A percentile compares a stretch with the other conserved stretches of the same genome.
phyloP scores from a whole-genome alignment of 192 early-diverging fungal species.

The Gonapodya sp. region DNA sequence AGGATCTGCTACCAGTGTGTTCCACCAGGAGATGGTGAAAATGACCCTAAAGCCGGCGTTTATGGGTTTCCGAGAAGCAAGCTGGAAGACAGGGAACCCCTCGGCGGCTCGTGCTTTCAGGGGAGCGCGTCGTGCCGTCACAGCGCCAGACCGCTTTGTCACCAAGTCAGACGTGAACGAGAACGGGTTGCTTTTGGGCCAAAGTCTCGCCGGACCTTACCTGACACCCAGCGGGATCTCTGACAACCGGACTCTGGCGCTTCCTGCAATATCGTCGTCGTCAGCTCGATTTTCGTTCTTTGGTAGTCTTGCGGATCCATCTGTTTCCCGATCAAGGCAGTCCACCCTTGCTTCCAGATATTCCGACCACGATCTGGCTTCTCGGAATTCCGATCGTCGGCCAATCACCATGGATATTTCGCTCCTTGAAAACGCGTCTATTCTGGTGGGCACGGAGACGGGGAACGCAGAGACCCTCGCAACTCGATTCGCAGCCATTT shows the following conservation, averaged over 20 bases:
- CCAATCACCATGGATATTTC: background rate
- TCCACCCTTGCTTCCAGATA: background rate
- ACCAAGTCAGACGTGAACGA: background rate
- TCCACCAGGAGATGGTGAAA: background rate
- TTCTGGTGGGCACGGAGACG: background rate
- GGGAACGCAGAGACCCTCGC: background rate
- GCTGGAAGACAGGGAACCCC: background rate
- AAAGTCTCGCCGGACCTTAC: no score
- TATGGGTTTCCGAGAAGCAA: background rate
- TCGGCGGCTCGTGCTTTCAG: background rate
- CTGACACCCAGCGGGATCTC: no score
- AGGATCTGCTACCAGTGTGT: background rate
- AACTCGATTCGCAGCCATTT: background rate
- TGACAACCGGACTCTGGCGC: background rate
- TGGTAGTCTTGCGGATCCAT: background rate
- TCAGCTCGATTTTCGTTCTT: no score
- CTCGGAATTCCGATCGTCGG: background rate
- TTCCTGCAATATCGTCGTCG: no score
- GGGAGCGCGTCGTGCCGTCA: background rate
- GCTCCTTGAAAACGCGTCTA: background rate
- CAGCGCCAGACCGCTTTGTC: background rate
- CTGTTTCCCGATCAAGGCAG: background rate
- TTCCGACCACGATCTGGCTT: no score
- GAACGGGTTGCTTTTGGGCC: background rate
- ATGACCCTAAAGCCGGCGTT: background rate